A percentile compares a stretch with the other conserved stretches of the same genome.
Conservation (phyloP, 768 basidiomycete genomes). For the Wakefieldia striispora region DNA sequence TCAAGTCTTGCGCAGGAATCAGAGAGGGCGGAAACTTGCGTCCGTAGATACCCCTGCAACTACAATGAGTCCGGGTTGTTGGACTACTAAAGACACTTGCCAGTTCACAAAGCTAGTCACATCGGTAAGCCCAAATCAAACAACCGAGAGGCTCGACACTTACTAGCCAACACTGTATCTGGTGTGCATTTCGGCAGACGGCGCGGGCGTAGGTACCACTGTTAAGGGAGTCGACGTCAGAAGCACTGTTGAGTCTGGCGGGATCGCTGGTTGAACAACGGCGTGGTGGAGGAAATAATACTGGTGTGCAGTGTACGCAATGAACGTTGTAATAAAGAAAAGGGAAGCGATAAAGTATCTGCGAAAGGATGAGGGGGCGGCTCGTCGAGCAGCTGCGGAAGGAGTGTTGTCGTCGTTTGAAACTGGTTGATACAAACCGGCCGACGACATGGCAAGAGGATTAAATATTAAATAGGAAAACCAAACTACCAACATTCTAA, state of each 20-base stretch:
- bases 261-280: constrained; percentile 11
- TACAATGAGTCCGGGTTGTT: constrained; percentile 5
- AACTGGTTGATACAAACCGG: constrained; percentile 15
- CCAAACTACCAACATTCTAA: constrained; percentile 17
- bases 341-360: constrained; percentile 35
- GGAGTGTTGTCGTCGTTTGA: constrained; percentile 13
- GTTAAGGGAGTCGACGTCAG: constrained; percentile 4
- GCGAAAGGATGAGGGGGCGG: constrained; percentile 26
- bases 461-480: background rate
- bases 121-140: constrained; percentile 9
- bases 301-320: constrained; percentile 44
- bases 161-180: constrained; percentile 84
- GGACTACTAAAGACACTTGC: constrained; percentile 34
- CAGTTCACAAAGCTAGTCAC: constrained; percentile 71
- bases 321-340: constrained; percentile 37
- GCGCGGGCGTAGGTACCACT: constrained; percentile 13
- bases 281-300: constrained; percentile 30
- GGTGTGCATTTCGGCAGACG: constrained; percentile 41
- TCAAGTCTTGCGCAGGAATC: constrained; percentile 83
- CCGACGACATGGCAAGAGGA: constrained; percentile 19
- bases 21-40: constrained; percentile 85
- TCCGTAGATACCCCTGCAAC: constrained; percentile 89
- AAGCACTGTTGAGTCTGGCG: constrained; percentile 7
- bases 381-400: constrained; percentile 17
- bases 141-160: constrained; percentile 30